These are phyloP conservation scores for Loxodes magnus DNA, from an alignment of 73 alveolate genomes.

Conservation along the genomic window DNA sequence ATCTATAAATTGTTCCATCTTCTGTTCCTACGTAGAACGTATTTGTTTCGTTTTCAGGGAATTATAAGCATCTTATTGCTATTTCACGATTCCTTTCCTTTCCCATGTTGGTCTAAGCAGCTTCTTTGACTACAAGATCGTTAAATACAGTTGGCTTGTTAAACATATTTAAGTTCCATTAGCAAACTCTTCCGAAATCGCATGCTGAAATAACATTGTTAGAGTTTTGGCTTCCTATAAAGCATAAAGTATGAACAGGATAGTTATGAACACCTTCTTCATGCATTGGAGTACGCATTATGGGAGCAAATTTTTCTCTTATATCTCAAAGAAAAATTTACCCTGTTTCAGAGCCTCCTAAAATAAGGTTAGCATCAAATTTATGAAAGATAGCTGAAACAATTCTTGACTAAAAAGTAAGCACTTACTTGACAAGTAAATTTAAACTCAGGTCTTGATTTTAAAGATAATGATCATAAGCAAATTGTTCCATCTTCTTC, in stretches of 20 bases:
- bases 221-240: constrained; percentile 72
- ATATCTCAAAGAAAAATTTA: constrained; percentile 76
- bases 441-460: constrained; percentile 71
- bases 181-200: constrained; percentile 67
- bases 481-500: constrained; percentile 70
- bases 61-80: constrained; percentile 28
- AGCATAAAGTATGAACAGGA: constrained; percentile 62
- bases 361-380: constrained; percentile 62
- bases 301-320: constrained; percentile 54
- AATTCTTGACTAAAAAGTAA: constrained; percentile 54
- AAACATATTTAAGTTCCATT: constrained; percentile 71
- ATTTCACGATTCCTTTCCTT: too few species aligned
- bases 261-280: constrained; percentile 47
- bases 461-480: constrained; percentile 63
- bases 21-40: constrained; percentile 72
- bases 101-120: constrained; percentile 25
- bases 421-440: too few species aligned
- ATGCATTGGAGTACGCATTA: constrained; percentile 48
- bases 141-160: constrained; percentile 55
- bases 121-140: constrained; percentile 34
- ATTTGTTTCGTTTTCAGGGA: constrained; percentile 64
- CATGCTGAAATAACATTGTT: constrained; percentile 71
- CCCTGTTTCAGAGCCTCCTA: constrained; percentile 82
- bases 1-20: constrained; percentile 54
- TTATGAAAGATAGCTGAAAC: constrained; percentile 64